Base-by-base conservation (phyloP, 257 asterid genomes). In the Ophiorrhiza pumila region DNA sequence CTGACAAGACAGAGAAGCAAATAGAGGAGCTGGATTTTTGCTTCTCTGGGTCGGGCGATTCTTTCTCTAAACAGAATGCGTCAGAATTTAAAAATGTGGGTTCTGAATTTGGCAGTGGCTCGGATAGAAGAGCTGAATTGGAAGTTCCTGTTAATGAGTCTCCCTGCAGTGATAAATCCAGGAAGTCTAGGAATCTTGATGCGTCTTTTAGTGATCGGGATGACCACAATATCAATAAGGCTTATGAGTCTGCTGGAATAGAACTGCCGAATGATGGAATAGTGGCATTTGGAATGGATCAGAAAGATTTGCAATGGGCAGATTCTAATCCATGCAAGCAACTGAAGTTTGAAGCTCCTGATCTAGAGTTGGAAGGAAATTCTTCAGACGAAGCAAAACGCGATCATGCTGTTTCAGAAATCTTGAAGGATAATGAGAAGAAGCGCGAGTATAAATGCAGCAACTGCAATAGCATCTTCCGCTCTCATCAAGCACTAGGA, bases 11-110 rank as follows among this genome's bases (percentile, higher is more conserved):
- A 71, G 72, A 61, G 60, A 71, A 64, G 55, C 32, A 57, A 29
- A 34, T 11, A n/a, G 71, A 58, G 77, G 69, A 75, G 45, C 64
- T 73, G 23, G 68, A 74, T 45, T 57, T 66, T 71, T 62, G 62
- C 27, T n/a, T 55, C 37, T 64, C 52, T 43, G 71, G 58, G 53
- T 79, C 73, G 37, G 59, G 17, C 22, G 66, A 75, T 50, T 53
- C 65, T 39, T 53, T 47, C 73, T 35, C 82, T 69, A 77, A 13
- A 37, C 73, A 76, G 69, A 80, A 69, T 74, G 74, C 71, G 34
- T 74, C 78, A 58, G 87, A 55, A 62, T 29, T 42, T 68, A 83
- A 55, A 65, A 83, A 69, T 34, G 55, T 69, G 57, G 80, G 39
- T 43, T 42, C 84, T 57, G 49, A 61, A 2, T 65, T 49, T 55